Base-by-base conservation (phyloP, 768 basidiomycete species). In the Serendipita vermifera region DNA sequence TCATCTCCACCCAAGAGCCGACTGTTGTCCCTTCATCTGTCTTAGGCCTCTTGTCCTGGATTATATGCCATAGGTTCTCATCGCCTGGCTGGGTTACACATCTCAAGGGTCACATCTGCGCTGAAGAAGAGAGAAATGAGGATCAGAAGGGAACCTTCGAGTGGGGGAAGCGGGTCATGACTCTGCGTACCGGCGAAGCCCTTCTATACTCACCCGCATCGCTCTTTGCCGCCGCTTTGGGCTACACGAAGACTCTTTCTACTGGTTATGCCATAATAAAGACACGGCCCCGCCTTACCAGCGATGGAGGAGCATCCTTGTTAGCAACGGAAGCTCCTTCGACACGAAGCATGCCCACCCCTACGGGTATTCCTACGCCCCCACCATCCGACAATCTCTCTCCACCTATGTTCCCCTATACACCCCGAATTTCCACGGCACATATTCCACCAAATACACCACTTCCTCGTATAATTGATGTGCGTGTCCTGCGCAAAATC, bases 1-100 rank as follows among this genome's bases (percentile, higher is more conserved):
- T 87, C 17, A 81, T 87, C 57, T 82, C 80, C 62, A 87, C 85
- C 0, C 85, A 87, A 73, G 85, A 87, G 58, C 85, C 85, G 0
- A 86, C 83, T 0, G 79, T 85, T 3, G 76, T 86, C 1, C 83
- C 84, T 2, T 73, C 82, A 0, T 77, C 80, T 0, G 66, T 87
- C 2, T 69, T 87, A 1, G 84, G 84, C 58, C 70, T 86, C 1
- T 85, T 83, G 55, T 77, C 77, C 1, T 69, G 85, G 0, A 67
- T 78, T 0, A 76, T 87, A n/a, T 60, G 85, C 2, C 85, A 86
- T 59, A 72, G 85, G 1, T 87, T 87, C 64, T 83, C 83, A 0
- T 86, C 85, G 0, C 81, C 82, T 0, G 73, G 80, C 1, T 86
- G 85, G 85, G 83, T 82, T 79, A 73, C 79, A 0, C 82, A 86